phyloP scores from a whole-genome alignment of 2,329 filamentous ascomycete genomes.

The Ophiostoma fasciatum region DNA sequence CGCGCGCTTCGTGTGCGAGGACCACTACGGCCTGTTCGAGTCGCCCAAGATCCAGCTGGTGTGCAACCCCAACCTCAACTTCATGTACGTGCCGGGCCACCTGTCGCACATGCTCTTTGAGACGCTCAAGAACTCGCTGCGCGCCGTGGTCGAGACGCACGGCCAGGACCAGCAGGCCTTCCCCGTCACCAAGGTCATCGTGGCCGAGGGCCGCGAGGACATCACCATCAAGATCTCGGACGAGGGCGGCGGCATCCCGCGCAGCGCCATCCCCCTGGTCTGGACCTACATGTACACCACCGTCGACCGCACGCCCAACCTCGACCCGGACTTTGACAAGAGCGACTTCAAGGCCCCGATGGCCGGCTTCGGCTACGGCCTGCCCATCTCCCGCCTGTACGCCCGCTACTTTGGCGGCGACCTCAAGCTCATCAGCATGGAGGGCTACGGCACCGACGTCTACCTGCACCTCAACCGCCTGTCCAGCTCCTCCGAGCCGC shows the following conservation, averaged over 20 bases:
- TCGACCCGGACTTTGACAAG: conserved; percentile 97
- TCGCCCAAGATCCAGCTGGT: conserved; percentile 93
- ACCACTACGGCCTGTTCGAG: conserved; percentile 95
- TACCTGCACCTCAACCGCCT: conserved; percentile 95
- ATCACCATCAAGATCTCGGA: conserved; percentile 98
- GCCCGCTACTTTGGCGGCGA: conserved; percentile 96
- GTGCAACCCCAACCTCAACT: conserved; percentile 85
- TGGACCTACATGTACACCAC: conserved; percentile 99
- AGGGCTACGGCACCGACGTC: conserved; percentile 96
- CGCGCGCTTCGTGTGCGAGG: conserved; percentile 96
- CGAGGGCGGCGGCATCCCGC: conserved; percentile 88
- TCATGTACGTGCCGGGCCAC: conserved; percentile 99
- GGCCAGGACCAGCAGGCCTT: conserved; percentile 93
- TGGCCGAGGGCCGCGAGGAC: conserved; percentile 94
- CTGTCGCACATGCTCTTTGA: conserved; percentile 99
- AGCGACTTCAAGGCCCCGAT: conserved; percentile 98
- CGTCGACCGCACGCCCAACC: conserved; percentile 82
- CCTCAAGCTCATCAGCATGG: conserved; percentile 96
- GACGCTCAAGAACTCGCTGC: conserved; percentile 94
- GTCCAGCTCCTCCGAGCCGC: conserved; percentile 85
- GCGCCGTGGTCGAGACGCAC: conserved; percentile 90
- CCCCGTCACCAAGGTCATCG: conserved; percentile 91
- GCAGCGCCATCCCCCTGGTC: conserved; percentile 88
- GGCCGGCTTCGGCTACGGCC: conserved; percentile 96
- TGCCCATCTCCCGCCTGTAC: conserved; percentile 88